Conservation (phyloP, 2,329 filamentous ascomycete species). For the Scedosporium apiospermum region DNA sequence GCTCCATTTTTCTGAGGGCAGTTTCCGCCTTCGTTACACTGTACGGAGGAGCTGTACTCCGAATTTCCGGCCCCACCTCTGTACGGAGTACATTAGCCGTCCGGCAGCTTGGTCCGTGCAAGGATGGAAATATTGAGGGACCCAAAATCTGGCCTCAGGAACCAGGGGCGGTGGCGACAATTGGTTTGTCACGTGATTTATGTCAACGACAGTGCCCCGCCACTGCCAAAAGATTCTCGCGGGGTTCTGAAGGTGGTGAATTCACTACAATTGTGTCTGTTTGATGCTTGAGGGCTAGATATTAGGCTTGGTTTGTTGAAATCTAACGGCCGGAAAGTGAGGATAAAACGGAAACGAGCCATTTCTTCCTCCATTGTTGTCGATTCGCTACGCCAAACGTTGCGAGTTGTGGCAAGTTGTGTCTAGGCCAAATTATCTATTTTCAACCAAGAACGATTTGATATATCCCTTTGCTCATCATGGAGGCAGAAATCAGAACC, state of each 20-base stretch:
- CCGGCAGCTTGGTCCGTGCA: background rate
- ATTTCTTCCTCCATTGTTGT: no score
- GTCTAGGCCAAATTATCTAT: background rate
- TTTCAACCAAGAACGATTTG: no score
- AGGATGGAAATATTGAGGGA: background rate
- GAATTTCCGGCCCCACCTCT: no score
- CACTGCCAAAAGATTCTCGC: background rate
- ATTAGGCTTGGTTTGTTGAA: background rate
- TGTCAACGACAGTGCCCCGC: background rate
- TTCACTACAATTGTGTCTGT: background rate
- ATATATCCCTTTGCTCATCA: slow-evolving; percentile 22
- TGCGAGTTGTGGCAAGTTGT: background rate
- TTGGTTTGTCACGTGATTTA: background rate
- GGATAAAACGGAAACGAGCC: no score
- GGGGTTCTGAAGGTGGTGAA: background rate
- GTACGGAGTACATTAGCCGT: background rate
- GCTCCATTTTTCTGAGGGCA: no score
- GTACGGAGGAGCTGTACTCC: no score
- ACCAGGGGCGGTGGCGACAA: background rate
- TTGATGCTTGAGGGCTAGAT: background rate
- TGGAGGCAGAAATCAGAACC: slow-evolving; percentile 82
- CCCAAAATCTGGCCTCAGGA: background rate
- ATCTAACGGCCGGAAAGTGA: no score
- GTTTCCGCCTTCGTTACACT: no score
- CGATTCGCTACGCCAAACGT: no score